Base-by-base conservation (phyloP, 352 stramenopile species). In the Phytophthora idaei region DNA sequence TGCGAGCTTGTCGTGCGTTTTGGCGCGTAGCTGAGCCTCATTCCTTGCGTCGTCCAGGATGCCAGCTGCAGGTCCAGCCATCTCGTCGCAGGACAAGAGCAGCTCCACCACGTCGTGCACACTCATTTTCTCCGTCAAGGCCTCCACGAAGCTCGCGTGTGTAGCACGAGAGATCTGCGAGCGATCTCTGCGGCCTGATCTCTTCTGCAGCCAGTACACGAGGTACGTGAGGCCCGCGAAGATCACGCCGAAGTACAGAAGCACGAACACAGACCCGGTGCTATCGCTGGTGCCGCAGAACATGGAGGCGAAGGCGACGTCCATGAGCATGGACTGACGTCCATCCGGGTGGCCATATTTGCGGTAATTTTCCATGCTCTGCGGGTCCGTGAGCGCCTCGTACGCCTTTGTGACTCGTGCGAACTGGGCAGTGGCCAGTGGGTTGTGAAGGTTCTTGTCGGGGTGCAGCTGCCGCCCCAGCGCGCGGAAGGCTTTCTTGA, bases 341-440 rank as follows among this genome's bases (percentile, higher is more conserved):
- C 88, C 88, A 51, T 96, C 88, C 15, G 88, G 88, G 59, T 96
- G 88, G 27, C 88, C 88, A 57, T 83, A 94, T 51, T 89, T 89
- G 48, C 73, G 77, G 63, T 87, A 96, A 61, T 96, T 96, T 36
- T 83, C 75, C 32, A 94, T 94, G 29, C 73, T 80, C 3, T 64
- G 57, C 3, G 78, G 73, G 71, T 94, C 78, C 12, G 88, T 94
- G 46, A 96, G 83, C 48, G 88, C 85, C 64, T 96, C 88, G 70
- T 96, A 96, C 4, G 88, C 88, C 64, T 96, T 96, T 39, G 84
- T 87, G 14, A 96, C 79, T 50, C 84, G 85, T 41, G 75, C 61
- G 55, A 96, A 96, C 29, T 81, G 72, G 29, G 70, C 53, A 7
- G 78, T 62, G 0, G 76, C 66, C 4, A 48, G 71, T 29, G 78